These are phyloP conservation scores for Fusarium sp. DNA, from an alignment of 2,329 filamentous ascomycete genomes.

Conservation along the genomic window DNA sequence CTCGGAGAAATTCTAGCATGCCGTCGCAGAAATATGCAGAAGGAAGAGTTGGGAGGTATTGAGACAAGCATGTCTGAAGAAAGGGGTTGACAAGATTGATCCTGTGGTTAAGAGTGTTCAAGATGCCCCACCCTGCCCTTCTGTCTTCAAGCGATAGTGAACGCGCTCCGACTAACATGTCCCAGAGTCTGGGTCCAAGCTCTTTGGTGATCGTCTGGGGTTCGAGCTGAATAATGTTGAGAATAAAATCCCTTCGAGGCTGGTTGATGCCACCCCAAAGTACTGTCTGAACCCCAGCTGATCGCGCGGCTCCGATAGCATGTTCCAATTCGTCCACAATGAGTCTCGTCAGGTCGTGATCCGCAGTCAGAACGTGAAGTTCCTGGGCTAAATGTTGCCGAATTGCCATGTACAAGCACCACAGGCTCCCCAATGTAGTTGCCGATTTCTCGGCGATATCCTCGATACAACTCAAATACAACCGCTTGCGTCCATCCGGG, in stretches of 20 bases:
- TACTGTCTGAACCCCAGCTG: slow-evolving; percentile 59
- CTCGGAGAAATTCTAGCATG: slow-evolving; percentile 74
- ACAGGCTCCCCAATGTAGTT: slow-evolving; percentile 81
- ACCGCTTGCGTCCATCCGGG: slow-evolving; percentile 68
- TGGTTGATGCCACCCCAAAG: slow-evolving; percentile 65
- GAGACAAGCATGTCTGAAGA: slow-evolving; percentile 66
- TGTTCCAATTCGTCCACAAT: slow-evolving; percentile 77
- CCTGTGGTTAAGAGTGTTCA: slow-evolving; percentile 66
- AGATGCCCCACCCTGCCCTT: slow-evolving; percentile 77
- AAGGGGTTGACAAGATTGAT: slow-evolving; percentile 67
- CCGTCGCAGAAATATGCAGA: slow-evolving; percentile 73
- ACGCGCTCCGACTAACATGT: slow-evolving; percentile 77
- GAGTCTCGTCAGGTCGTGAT: slow-evolving; percentile 74
- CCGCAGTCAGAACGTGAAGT: slow-evolving; percentile 69
- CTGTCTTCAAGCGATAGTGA: slow-evolving; percentile 74
- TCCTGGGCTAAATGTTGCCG: slow-evolving; percentile 64
- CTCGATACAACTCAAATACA: slow-evolving; percentile 77
- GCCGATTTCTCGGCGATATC: slow-evolving; percentile 76
- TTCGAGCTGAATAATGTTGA: slow-evolving; percentile 72
- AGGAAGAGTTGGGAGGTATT: slow-evolving; percentile 71
- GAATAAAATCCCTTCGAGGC: slow-evolving; percentile 72
- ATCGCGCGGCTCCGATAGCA: slow-evolving; percentile 56
- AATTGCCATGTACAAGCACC: slow-evolving; percentile 71
- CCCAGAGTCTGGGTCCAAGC: slow-evolving; percentile 78
- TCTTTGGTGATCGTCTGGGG: slow-evolving; percentile 74